Evolutionary conservation across 2,329 filamentous ascomycete genomes (phyloP).

Genomic region (Chaetomium sp.): DNA sequence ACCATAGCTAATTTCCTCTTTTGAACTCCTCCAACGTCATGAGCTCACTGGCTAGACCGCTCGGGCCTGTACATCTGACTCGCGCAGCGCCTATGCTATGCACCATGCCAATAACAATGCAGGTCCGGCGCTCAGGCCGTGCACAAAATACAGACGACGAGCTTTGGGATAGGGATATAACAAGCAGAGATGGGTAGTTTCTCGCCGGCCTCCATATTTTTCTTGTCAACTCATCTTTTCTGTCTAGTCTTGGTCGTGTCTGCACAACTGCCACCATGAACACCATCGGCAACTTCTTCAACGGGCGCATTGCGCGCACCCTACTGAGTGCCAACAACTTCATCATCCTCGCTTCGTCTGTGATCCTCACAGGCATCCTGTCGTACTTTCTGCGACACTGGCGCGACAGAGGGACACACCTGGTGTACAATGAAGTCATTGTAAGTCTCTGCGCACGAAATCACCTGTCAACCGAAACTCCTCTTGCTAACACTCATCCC

Average conservation of each 20-base stretch:
- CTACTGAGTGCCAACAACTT: constrained; percentile 18
- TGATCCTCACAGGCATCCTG: constrained; percentile 21
- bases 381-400: constrained; percentile 16
- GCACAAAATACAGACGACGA: too few relatives aligned
- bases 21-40: too few relatives aligned
- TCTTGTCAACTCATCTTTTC: not conserved
- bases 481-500: not conserved
- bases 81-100: too few relatives aligned
- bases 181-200: too few relatives aligned
- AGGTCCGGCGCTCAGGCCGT: too few relatives aligned
- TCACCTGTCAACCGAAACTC: not conserved
- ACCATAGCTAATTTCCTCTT: too few relatives aligned
- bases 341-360: constrained; percentile 19
- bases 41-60: too few relatives aligned
- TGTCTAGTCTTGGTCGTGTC: not conserved
- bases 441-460: not conserved
- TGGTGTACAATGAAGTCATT: constrained; percentile 20
- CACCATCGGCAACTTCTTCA: constrained; percentile 4
- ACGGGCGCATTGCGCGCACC: constrained; percentile 12
- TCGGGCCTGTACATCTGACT: too few relatives aligned
- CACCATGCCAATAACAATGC: too few relatives aligned
- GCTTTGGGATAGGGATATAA: too few relatives aligned
- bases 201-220: not conserved
- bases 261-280: not conserved
- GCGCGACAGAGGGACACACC: constrained; percentile 12